Base-by-base conservation (phyloP, 768 basidiomycete species). In the Astraeus odoratus region DNA sequence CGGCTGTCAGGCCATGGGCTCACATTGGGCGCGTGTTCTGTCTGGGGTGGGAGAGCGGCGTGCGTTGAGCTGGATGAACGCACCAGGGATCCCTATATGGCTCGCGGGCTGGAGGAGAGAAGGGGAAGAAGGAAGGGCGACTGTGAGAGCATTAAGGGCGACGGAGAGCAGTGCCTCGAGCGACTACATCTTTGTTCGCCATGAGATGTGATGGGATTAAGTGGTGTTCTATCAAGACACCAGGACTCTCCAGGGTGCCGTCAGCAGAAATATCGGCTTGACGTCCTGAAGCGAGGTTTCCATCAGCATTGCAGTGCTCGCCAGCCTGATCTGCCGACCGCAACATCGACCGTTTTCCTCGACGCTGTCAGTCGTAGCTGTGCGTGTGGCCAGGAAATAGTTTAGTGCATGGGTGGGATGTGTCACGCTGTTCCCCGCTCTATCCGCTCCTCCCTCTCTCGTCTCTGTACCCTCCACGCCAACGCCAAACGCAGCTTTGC, bases 401-500 rank as follows among this genome's bases (percentile, higher is more conserved):
- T 31, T 10, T 6, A 24, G 37, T 30, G 16, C 16, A n/a, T 6
- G 9, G 18, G 22, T 12, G 4, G 15, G 13, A 38, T 38, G 39
- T 16, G 39, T 2, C 39, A 16, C 18, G 15, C 20, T 24, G 24
- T 27, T 49, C 29, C 40, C 16, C 42, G 41, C 26, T 36, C 22
- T 42, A 38, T 33, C 42, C 29, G 25, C 29, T 31, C 40, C 31
- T 39, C 34, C 35, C 36, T 44, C 27, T 30, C 31, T 13, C 48
- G 22, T 33, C n/a, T n/a, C n/a, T n/a, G n/a, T n/a, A n/a, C n/a
- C n/a, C n/a, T n/a, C n/a, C n/a, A n/a, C n/a, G n/a, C n/a, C n/a
- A n/a, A n/a, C n/a, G n/a, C n/a, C n/a, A n/a, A n/a, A n/a, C 51
- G 54, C 51, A 16, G 49, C 22, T 49, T 61, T 24, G 42, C 56